A percentile compares a stretch with the other conserved stretches of the same genome.
phyloP scores from a whole-genome alignment of 108 stramenopile species.

The Nitzschia sp. region DNA sequence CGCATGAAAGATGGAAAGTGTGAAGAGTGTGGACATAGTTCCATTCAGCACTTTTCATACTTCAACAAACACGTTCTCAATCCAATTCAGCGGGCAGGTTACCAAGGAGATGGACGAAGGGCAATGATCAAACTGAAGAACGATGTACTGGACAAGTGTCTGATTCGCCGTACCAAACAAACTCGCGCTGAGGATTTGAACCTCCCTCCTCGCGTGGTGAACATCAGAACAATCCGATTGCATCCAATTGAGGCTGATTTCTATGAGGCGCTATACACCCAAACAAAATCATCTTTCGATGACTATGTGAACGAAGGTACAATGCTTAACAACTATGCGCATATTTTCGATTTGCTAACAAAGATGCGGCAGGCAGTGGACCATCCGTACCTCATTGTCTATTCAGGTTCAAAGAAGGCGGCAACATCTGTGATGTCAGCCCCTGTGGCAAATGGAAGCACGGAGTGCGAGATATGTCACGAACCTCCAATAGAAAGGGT shows the following conservation, averaged over 20 bases:
- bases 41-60: constrained; percentile 90
- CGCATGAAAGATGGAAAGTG: constrained; percentile 79
- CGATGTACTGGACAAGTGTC: constrained; percentile 82
- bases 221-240: constrained; percentile 78
- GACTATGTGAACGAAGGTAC: constrained; percentile 92
- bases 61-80: constrained; percentile 84
- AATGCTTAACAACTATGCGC: constrained; percentile 97
- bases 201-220: constrained; percentile 87
- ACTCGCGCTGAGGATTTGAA: constrained; percentile 93
- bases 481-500: constrained; percentile 80
- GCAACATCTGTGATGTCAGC: constrained; percentile 17
- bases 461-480: constrained; percentile 78
- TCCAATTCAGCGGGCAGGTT: constrained; percentile 88
- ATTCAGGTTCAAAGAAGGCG: constrained; percentile 34
- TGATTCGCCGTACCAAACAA: constrained; percentile 96
- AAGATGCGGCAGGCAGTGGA: constrained; percentile 97
- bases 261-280: constrained; percentile 96
- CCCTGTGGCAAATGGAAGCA: constrained; percentile 63
- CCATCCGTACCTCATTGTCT: constrained; percentile 91
- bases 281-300: constrained; percentile 92
- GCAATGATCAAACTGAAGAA: constrained; percentile 89
- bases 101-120: constrained; percentile 86
- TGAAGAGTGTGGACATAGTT: constrained; percentile 89
- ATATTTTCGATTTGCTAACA: constrained; percentile 93
- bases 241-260: constrained; percentile 96